Conservation (phyloP, 1,284 basidiomycete genomes). For the Gomphus bonarii region DNA sequence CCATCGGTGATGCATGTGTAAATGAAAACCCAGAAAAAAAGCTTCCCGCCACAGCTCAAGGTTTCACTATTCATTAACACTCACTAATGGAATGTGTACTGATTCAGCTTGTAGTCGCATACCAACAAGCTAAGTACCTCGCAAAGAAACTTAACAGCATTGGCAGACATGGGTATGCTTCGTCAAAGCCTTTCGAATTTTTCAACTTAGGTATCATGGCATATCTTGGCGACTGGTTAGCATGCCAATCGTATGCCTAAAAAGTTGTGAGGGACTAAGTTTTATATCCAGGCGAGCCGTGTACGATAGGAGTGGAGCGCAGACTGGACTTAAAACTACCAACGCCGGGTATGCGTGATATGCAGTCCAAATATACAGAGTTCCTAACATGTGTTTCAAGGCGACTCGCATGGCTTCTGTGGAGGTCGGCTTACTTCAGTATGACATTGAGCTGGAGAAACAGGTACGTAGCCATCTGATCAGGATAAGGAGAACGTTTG, state of each 20-base stretch:
- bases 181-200: conserved; percentile 49
- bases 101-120: conserved; percentile 48
- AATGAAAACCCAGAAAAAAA: conserved; percentile 37
- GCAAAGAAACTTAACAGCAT: conserved; percentile 58
- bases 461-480: conserved; percentile 37
- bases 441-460: conserved; percentile 71
- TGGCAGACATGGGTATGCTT: conserved; percentile 30
- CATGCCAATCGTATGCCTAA: conserved; percentile 7
- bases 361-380: conserved; percentile 2
- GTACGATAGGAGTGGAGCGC: conserved; percentile 50
- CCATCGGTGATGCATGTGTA: conserved; percentile 71
- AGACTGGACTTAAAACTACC: conserved; percentile 47
- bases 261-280: not conserved
- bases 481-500: conserved; percentile 10
- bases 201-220: conserved; percentile 69
- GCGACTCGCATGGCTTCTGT: conserved; percentile 66
- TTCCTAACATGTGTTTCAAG: conserved; percentile 13
- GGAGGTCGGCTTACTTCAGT: conserved; percentile 75
- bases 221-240: conserved; percentile 67
- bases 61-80: conserved; percentile 21
- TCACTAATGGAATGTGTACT: not conserved
- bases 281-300: conserved; percentile 52
- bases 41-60: conserved; percentile 80
- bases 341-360: conserved; percentile 41
- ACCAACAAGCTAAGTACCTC: conserved; percentile 71